Percentiles rank a stretch among this genome's conserved stretches.
Conservation (phyloP, 331 rosid genomes). For the Phaseolus coccineus region DNA sequence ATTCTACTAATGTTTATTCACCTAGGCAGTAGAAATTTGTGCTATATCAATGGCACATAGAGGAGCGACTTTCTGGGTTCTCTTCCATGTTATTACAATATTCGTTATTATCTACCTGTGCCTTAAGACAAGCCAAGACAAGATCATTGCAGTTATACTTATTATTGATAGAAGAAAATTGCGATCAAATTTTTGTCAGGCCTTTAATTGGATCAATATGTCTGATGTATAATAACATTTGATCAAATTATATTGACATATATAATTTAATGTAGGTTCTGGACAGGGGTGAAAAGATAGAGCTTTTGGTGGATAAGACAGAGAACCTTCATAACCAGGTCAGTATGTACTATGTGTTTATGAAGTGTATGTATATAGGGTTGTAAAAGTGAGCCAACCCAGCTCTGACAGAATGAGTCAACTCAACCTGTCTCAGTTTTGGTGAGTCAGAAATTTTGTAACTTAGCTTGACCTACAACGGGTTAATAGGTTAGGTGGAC, state of each 20-base stretch:
- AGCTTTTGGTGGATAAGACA: conserved; percentile 96
- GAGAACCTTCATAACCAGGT: conserved; percentile 98
- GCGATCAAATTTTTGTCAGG: neutral
- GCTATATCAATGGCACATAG: too few relatives aligned
- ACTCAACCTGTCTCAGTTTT: too few relatives aligned
- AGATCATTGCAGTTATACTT: neutral
- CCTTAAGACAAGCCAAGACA: neutral
- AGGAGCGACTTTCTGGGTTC: too few relatives aligned
- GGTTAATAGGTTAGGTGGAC: too few relatives aligned
- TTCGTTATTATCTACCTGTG: neutral
- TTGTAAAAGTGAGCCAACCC: too few relatives aligned
- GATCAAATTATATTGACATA: conserved; percentile 21
- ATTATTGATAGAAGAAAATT: neutral
- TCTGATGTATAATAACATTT: conserved; percentile 5
- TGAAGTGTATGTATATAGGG: neutral
- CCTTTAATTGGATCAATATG: neutral
- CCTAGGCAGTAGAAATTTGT: too few relatives aligned
- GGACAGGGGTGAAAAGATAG: conserved; percentile 97
- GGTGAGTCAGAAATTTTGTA: too few relatives aligned
- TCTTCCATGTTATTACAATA: neutral
- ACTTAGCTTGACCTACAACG: too few relatives aligned
- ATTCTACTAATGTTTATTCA: too few relatives aligned
- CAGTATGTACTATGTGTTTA: conserved; percentile 31
- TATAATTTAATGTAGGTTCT: conserved; percentile 70
- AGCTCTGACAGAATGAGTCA: too few relatives aligned